Percentiles rank a stretch among this genome's conserved stretches.
Evolutionary conservation across 371 early-diverging fungal species (phyloP).

Genomic region (Rhizopus sp.): DNA sequence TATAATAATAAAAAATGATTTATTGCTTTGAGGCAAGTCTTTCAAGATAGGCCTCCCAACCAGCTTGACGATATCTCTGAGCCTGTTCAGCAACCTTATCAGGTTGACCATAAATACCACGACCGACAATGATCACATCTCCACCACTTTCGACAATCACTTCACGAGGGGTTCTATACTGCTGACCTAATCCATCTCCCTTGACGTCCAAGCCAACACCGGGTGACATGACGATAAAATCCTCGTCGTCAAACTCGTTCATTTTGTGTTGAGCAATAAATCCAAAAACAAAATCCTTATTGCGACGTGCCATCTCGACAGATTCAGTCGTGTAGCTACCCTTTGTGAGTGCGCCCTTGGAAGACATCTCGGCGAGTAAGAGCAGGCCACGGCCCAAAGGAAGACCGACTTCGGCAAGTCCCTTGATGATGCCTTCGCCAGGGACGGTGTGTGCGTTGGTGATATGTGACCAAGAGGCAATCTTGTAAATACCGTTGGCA

Average conservation of each 20-base stretch:
- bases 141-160: slow-evolving; percentile 84
- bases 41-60: slow-evolving; percentile 92
- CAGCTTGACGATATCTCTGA: slow-evolving; percentile 84
- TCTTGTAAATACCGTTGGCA: slow-evolving; percentile 85
- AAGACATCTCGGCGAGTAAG: slow-evolving; percentile 96
- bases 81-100: slow-evolving; percentile 75
- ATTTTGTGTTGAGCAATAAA: slow-evolving; percentile 87
- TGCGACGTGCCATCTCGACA: slow-evolving; percentile 83
- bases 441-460: slow-evolving; percentile 94
- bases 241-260: slow-evolving; percentile 66
- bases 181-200: slow-evolving; percentile 92
- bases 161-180: slow-evolving; percentile 88
- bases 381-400: slow-evolving; percentile 83
- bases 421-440: slow-evolving; percentile 94
- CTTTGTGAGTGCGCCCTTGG: slow-evolving; percentile 82
- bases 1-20: slow-evolving; percentile 12
- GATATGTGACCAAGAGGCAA: slow-evolving; percentile 94
- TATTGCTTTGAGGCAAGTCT: slow-evolving; percentile 36
- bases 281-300: slow-evolving; percentile 91
- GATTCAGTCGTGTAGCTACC: slow-evolving; percentile 83
- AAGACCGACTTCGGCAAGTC: slow-evolving; percentile 83
- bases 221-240: slow-evolving; percentile 93
- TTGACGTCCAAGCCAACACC: slow-evolving; percentile 86
- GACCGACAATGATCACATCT: slow-evolving; percentile 97
- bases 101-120: slow-evolving; percentile 90